Percentiles rank a stretch among this genome's conserved stretches.
Evolutionary conservation across 2,329 filamentous ascomycete genomes (phyloP).

Genomic region (Colletotrichum sp.): DNA sequence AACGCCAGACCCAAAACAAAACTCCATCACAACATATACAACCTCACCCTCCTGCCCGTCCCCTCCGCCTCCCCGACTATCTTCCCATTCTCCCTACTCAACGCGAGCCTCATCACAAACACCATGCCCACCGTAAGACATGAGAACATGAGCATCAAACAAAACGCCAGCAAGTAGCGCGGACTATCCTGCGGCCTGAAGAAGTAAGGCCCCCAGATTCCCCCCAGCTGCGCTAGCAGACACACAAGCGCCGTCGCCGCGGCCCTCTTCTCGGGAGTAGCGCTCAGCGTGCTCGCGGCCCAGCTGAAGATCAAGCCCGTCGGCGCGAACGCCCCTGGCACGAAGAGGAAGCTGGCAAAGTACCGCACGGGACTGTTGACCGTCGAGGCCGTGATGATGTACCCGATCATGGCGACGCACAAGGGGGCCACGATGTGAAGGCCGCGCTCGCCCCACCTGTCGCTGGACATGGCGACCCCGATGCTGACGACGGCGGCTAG

Average conservation of each 20-base stretch:
- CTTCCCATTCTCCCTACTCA: conserved; percentile 8
- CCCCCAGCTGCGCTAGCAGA: conserved; percentile 40
- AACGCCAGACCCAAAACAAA: background rate
- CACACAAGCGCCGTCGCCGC: conserved; percentile 39
- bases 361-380: conserved; percentile 56
- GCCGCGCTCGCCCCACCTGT: conserved; percentile 23
- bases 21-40: background rate
- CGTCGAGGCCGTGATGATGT: conserved; percentile 64
- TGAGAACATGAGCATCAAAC: conserved; percentile 22
- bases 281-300: conserved; percentile 35
- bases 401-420: conserved; percentile 55
- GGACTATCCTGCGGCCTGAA: conserved; percentile 33
- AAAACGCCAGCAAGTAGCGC: conserved; percentile 32
- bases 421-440: conserved; percentile 23
- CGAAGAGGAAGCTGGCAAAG: conserved; percentile 39
- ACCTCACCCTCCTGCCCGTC: conserved; percentile 2
- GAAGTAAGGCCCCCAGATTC: conserved; percentile 45
- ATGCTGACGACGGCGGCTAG: conserved; percentile 22
- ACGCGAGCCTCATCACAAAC: conserved; percentile 7
- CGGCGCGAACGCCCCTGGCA: conserved; percentile 24
- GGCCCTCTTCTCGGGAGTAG: conserved; percentile 43
- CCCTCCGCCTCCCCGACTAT: background rate
- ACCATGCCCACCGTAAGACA: background rate
- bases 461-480: conserved; percentile 23
- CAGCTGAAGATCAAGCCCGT: conserved; percentile 40